phyloP scores from a whole-genome alignment of 2,329 filamentous ascomycete genomes.

The Pseudocercospora pini-densiflorae region DNA sequence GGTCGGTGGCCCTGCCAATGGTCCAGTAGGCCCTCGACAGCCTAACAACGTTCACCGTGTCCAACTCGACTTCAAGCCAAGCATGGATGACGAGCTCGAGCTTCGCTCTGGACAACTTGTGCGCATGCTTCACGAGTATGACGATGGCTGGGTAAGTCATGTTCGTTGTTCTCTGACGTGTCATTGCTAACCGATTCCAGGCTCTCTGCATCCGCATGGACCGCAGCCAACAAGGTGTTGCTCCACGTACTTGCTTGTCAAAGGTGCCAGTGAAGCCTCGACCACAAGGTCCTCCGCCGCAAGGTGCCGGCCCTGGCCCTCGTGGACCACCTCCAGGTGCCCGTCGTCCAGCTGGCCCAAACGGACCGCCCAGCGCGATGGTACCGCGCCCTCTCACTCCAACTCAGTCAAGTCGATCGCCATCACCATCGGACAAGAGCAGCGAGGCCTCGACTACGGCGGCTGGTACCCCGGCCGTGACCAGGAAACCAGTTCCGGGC shows the following conservation, averaged over 20 bases:
- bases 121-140: conserved; percentile 90
- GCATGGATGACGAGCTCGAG: conserved; percentile 88
- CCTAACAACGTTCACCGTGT: conserved; percentile 81
- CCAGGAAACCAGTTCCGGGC: conserved; percentile 54
- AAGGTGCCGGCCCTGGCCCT: conserved; percentile 24
- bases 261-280: conserved; percentile 89
- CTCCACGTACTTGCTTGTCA: conserved; percentile 90
- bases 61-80: conserved; percentile 91
- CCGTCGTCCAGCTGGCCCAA: conserved; percentile 41
- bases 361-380: conserved; percentile 25
- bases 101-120: conserved; percentile 82
- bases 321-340: conserved; percentile 32
- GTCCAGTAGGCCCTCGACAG: conserved; percentile 41
- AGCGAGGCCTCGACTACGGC: conserved; percentile 22
- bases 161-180: neutral
- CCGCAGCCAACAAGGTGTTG: conserved; percentile 88
- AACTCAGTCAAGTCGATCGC: conserved; percentile 21
- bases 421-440: conserved; percentile 22
- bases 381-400: conserved; percentile 34
- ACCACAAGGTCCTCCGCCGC: conserved; percentile 54
- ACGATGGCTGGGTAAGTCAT: conserved; percentile 90
- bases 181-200: conserved; percentile 50
- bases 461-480: conserved; percentile 36
- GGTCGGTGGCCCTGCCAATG: conserved; percentile 36
- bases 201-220: conserved; percentile 91